Evolutionary conservation across 2,329 filamentous ascomycete species (phyloP), one percentile per base, ranked within the genome.

Genomic region (Colletotrichum scovillei): DNA sequence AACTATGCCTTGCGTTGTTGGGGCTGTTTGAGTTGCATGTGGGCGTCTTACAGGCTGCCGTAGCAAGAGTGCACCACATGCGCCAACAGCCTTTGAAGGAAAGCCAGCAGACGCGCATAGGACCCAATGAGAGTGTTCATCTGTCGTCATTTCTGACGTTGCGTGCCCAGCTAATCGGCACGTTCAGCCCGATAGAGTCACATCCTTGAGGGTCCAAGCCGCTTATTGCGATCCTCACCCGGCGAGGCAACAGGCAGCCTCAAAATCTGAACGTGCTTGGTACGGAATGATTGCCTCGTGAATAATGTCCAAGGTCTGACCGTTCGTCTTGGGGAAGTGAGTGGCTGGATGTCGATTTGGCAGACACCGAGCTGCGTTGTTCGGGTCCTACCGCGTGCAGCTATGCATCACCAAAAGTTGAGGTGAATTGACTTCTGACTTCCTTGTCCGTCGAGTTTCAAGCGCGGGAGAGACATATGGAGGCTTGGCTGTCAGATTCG

Each of bases 91-190:
- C 57, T 22, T 30, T 22, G 56, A 19, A 59, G 53, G n/a, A 30
- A 28, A 30, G 9, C 35, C 42, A 53, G 46, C 60, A 59, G 30
- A n/a, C 38, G 26, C 52, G 66, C 7, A 52, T 19, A 60, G 5
- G 16, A 30, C n/a, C 70, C 67, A 65, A 70, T 73, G 11, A 28
- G 60, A 57, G 22, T 26, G 52, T 14, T 11, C 26, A 22, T 28
- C 46, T 62, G 46, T 62, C 67, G 56, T 70, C 67, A 62, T 42
- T 38, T 38, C 35, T 57, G 46, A 73, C 70, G 70, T 73, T 58
- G 60, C 42, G 24, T 28, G 70, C 60, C 67, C 67, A 73, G 70
- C 60, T 56, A 65, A 32, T 65, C 70, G 67, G 67, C 70, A 73
- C 55, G 49, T 53, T 49, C 59, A 62, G 26, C 57, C 69, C 65